Conservation (phyloP, 169 alveolate genomes). For the Plasmodium vinckei region DNA sequence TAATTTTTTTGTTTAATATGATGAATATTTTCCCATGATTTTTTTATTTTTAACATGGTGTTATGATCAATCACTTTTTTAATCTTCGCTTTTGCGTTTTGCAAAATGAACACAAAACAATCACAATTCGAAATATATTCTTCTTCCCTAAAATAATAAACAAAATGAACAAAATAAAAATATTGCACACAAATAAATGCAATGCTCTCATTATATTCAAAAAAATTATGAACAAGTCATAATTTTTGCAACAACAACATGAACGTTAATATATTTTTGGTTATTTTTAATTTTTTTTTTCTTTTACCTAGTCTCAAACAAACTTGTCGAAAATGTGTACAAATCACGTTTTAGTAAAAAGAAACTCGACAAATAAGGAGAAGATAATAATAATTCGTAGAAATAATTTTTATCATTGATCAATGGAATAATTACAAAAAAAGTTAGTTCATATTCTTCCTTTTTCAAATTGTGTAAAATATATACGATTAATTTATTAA, state of each 20-base stretch:
- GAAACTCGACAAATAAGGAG: constrained; percentile 41
- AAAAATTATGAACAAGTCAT: neutral
- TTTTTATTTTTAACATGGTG: constrained; percentile 46
- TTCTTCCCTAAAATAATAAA: constrained; percentile 44
- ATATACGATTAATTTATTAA: constrained; percentile 47
- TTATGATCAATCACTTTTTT: constrained; percentile 60
- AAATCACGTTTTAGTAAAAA: constrained; percentile 29
- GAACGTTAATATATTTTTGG: neutral
- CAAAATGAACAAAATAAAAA: constrained; percentile 12
- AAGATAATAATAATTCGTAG: constrained; percentile 56
- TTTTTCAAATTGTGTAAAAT: constrained; percentile 58
- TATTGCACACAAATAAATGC: neutral
- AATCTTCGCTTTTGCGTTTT: constrained; percentile 74
- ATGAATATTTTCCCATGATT: constrained; percentile 45
- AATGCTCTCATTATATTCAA: neutral
- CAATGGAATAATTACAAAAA: constrained; percentile 52
- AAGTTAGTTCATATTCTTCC: constrained; percentile 47
- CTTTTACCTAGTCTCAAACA: constrained; percentile 56
- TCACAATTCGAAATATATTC: constrained; percentile 64
- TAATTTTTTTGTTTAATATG: constrained; percentile 46
- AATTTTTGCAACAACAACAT: neutral
- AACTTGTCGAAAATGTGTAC: constrained; percentile 63
- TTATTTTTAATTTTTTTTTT: no score
- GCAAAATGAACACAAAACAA: constrained; percentile 72
- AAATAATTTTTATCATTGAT: constrained; percentile 50